A percentile compares a stretch with the other conserved stretches of the same genome.
phyloP scores from a whole-genome alignment of 495 filamentous ascomycete species.

The Echria macrotheca region DNA sequence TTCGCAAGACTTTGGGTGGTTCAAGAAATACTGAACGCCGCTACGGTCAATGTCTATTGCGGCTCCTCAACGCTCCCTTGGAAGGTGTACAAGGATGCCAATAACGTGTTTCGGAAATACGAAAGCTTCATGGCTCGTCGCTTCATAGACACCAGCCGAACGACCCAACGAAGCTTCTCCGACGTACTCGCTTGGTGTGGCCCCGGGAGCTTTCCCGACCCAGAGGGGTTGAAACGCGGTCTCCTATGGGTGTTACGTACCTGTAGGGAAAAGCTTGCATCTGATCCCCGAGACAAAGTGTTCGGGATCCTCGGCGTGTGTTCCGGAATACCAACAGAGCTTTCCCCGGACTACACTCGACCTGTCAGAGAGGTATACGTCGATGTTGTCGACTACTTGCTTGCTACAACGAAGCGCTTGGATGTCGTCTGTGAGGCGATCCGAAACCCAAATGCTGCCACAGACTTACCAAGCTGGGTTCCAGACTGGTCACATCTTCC shows the following conservation, averaged over 20 bases:
- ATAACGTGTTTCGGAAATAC: conserved; percentile 1
- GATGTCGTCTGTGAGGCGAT: conserved; percentile 60
- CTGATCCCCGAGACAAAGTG: conserved; percentile 25
- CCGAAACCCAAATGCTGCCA: conserved; percentile 51
- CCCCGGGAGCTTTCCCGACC: conserved; percentile 9
- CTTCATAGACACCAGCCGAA: conserved; percentile 1
- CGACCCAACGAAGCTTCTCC: conserved; percentile 2
- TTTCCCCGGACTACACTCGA: conserved; percentile 22
- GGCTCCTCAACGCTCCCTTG: background rate
- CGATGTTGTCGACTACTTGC: conserved; percentile 22
- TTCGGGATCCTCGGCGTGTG: conserved; percentile 23
- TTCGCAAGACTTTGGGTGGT: conserved; percentile 6
- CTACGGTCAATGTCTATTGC: background rate
- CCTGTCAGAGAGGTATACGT: conserved; percentile 26
- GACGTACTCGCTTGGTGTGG: conserved; percentile 2
- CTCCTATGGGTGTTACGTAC: conserved; percentile 7
- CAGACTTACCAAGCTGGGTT: conserved; percentile 22
- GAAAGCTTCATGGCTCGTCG: conserved; percentile 1
- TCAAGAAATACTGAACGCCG: background rate
- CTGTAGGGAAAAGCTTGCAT: conserved; percentile 11
- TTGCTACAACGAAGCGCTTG: conserved; percentile 22
- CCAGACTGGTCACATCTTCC: conserved; percentile 33
- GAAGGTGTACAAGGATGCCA: background rate
- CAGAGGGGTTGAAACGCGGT: background rate
- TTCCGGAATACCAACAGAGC: conserved; percentile 10